Percentiles rank a stretch among this genome's conserved stretches.
Evolutionary conservation across 164 flowering plant genomes (phyloP).

Genomic region (Nymphaea colorata): DNA sequence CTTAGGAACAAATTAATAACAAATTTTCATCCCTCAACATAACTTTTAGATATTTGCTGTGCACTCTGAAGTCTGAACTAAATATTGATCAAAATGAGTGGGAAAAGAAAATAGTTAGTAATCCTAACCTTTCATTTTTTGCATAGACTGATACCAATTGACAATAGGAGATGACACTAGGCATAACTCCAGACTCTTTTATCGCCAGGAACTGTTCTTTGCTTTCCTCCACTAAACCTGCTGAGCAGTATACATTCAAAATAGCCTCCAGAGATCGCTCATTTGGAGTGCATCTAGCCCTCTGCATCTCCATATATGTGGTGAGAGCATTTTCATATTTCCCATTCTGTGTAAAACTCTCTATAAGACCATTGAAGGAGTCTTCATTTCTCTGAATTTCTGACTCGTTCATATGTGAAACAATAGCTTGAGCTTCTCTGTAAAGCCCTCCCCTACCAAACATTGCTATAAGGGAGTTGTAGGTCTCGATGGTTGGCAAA

Average conservation of each 20-base stretch:
- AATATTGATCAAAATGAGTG: no score
- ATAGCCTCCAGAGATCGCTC: constrained; percentile 87
- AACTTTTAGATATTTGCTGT: no score
- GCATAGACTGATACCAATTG: constrained; percentile 87
- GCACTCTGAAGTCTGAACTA: no score
- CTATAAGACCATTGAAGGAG: constrained; percentile 74
- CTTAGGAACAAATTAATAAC: no score
- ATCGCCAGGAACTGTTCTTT: constrained; percentile 75
- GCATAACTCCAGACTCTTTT: constrained; percentile 57
- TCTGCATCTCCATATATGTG: constrained; percentile 80
- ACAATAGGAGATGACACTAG: constrained; percentile 80
- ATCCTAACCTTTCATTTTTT: constrained; percentile 59
- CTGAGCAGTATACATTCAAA: constrained; percentile 78
- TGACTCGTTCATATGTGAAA: constrained; percentile 47
- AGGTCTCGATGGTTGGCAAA: constrained; percentile 59
- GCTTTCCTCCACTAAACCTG: constrained; percentile 84
- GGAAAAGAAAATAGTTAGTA: not conserved
- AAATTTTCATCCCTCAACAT: no score
- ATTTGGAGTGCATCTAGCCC: constrained; percentile 65
- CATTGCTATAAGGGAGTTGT: constrained; percentile 47
- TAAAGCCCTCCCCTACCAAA: constrained; percentile 83
- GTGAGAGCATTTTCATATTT: constrained; percentile 79
- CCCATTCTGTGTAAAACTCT: constrained; percentile 77
- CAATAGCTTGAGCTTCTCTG: constrained; percentile 58
- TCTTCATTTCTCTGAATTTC: constrained; percentile 45